A percentile compares a stretch with the other conserved stretches of the same genome.
Evolutionary conservation across 306 rosid genomes (phyloP).

Genomic region (Inga oerstediana): DNA sequence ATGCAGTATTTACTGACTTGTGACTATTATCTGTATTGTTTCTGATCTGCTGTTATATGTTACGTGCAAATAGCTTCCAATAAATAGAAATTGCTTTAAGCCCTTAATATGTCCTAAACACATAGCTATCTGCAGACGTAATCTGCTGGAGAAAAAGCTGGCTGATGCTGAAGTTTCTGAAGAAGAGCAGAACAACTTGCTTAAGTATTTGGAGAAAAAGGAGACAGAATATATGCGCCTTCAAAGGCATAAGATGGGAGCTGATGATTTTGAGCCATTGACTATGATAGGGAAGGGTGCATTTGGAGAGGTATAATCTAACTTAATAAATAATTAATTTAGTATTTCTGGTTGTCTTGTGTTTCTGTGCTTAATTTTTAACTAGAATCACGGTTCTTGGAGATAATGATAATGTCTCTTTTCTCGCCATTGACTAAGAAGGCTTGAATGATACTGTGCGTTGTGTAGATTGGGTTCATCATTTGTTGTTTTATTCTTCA

Average conservation of each 20-base stretch:
- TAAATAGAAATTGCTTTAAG: slow-evolving; percentile 12
- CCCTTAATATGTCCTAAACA: slow-evolving; percentile 22
- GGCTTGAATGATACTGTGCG: slow-evolving; percentile 14
- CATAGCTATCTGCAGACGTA: slow-evolving; percentile 60
- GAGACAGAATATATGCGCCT: slow-evolving; percentile 99
- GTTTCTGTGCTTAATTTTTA: slow-evolving; percentile 22
- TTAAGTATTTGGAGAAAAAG: slow-evolving; percentile 89
- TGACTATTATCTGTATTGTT: slow-evolving; percentile 9
- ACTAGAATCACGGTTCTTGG: background rate
- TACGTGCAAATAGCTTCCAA: slow-evolving; percentile 13
- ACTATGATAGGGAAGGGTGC: slow-evolving; percentile 99
- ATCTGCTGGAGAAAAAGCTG: slow-evolving; percentile 89
- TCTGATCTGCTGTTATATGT: slow-evolving; percentile 29
- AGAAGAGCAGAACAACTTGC: slow-evolving; percentile 97
- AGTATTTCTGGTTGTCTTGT: slow-evolving; percentile 13
- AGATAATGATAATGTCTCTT: slow-evolving; percentile 7
- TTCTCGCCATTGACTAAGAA: slow-evolving; percentile 6
- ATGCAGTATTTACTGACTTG: background rate
- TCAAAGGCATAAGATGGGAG: slow-evolving; percentile 99
- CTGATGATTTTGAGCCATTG: slow-evolving; percentile 96
- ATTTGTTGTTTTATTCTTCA: slow-evolving; percentile 10
- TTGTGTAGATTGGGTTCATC: slow-evolving; percentile 12
- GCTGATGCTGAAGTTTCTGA: slow-evolving; percentile 98
- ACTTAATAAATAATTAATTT: slow-evolving; percentile 30
- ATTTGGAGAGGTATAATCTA: slow-evolving; percentile 86